Conservation (phyloP, 2,329 filamentous ascomycete species). For the Hypoxylon rubiginosum region DNA sequence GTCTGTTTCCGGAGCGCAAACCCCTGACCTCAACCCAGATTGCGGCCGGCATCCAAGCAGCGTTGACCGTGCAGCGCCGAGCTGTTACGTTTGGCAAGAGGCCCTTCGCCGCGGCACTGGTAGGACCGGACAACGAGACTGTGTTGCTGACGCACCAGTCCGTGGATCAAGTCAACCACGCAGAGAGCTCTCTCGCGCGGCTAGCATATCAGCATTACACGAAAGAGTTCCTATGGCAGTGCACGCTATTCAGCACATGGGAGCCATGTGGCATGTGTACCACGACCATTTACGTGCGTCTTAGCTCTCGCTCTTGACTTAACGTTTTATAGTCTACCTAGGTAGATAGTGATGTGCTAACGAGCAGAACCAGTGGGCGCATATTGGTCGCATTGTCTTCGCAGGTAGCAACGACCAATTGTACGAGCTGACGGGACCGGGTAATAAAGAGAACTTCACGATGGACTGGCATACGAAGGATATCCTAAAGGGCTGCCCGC, state of each 20-base stretch:
- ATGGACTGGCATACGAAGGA: constrained; percentile 63
- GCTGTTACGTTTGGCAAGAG: constrained; percentile 61
- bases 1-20: constrained; percentile 54
- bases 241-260: constrained; percentile 66
- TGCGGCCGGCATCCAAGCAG: constrained; percentile 54
- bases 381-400: constrained; percentile 66
- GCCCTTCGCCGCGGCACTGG: constrained; percentile 63
- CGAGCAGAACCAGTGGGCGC: constrained; percentile 59
- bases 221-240: constrained; percentile 62
- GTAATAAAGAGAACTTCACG: constrained; percentile 66
- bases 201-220: constrained; percentile 63
- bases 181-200: constrained; percentile 64
- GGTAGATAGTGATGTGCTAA: constrained; percentile 54
- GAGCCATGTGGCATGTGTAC: constrained; percentile 69
- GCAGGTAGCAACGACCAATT: constrained; percentile 63
- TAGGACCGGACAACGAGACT: constrained; percentile 64
- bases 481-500: constrained; percentile 59
- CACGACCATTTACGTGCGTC: constrained; percentile 45
- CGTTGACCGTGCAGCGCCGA: constrained; percentile 58
- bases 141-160: constrained; percentile 63
- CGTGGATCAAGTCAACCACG: constrained; percentile 66
- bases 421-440: constrained; percentile 59
- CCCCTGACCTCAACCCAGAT: constrained; percentile 57
- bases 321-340: background rate
- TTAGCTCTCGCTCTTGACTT: background rate